Percentiles rank a stretch among this genome's conserved stretches.
Conservation (phyloP, 2,329 filamentous ascomycete species). For the Teratosphaeria viscida region DNA sequence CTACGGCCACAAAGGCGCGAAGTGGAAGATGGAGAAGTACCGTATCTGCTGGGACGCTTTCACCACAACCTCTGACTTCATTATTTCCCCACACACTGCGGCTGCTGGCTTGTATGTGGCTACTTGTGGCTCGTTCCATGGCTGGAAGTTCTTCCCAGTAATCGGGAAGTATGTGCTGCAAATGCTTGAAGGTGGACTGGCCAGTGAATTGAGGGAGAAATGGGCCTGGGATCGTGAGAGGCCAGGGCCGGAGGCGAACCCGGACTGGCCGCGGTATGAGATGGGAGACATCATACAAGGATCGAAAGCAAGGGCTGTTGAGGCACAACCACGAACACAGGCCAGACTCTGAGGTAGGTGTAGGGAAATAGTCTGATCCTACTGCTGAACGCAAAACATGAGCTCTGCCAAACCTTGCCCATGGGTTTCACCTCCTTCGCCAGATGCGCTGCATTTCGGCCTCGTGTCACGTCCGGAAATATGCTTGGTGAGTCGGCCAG, state of each 20-base stretch:
- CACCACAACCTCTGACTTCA: slow-evolving; percentile 45
- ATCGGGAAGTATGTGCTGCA: slow-evolving; percentile 26
- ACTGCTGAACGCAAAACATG: no score
- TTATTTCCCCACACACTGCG: slow-evolving; percentile 36
- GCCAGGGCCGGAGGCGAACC: neutral
- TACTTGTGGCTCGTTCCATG: slow-evolving; percentile 34
- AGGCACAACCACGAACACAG: neutral
- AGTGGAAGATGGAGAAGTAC: slow-evolving; percentile 51
- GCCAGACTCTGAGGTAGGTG: neutral
- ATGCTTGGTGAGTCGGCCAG: no score
- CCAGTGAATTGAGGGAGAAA: slow-evolving; percentile 33
- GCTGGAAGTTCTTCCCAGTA: slow-evolving; percentile 29
- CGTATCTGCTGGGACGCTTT: slow-evolving; percentile 62
- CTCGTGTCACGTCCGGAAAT: no score
- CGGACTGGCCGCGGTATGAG: slow-evolving; percentile 3
- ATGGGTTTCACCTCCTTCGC: no score
- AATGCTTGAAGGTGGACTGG: slow-evolving; percentile 30
- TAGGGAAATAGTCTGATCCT: no score
- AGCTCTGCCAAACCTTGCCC: no score
- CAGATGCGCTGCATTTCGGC: no score
- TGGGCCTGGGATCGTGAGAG: slow-evolving; percentile 52
- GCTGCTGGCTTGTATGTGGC: slow-evolving; percentile 34
- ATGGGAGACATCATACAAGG: slow-evolving; percentile 2
- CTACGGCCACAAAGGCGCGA: slow-evolving; percentile 46
- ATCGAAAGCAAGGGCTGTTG: neutral